phyloP scores from a whole-genome alignment of 495 filamentous ascomycete species.

The Hypoxylon lienhwacheense region DNA sequence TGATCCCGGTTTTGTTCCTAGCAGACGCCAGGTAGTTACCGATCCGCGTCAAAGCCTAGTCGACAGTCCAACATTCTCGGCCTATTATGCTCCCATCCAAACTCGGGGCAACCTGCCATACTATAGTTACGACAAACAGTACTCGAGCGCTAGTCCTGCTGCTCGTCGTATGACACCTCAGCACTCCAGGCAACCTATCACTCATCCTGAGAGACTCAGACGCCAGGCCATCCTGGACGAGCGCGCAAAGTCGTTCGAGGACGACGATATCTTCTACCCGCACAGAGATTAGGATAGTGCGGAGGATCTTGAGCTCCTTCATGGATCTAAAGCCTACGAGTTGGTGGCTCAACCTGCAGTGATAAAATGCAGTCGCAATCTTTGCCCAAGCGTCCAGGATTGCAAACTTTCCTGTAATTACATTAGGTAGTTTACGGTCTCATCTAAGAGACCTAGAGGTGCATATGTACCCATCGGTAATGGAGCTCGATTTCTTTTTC shows the following conservation, averaged over 20 bases:
- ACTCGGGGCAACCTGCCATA: neutral
- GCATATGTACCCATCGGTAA: no score
- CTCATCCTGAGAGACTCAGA: neutral
- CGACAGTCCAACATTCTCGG: conserved; percentile 3
- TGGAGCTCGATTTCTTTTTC: no score
- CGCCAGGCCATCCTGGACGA: conserved; percentile 3
- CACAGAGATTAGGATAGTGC: neutral
- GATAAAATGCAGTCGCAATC: no score
- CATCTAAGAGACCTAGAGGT: no score
- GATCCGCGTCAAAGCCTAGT: conserved; percentile 2
- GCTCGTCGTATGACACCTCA: neutral
- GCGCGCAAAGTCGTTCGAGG: conserved; percentile 10
- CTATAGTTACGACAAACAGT: neutral
- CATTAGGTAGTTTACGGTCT: no score
- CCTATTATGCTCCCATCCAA: conserved; percentile 5
- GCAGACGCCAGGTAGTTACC: conserved; percentile 1
- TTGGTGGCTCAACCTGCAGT: no score
- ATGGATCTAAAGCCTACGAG: neutral
- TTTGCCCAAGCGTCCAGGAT: no score
- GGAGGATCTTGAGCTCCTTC: neutral
- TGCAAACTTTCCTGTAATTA: no score
- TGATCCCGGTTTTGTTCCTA: neutral
- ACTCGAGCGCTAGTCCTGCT: neutral
- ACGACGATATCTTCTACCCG: conserved; percentile 18
- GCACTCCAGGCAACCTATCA: neutral